A percentile compares a stretch with the other conserved stretches of the same genome.
phyloP scores from a whole-genome alignment of 2,329 filamentous ascomycete species.

The Phoma sp. region DNA sequence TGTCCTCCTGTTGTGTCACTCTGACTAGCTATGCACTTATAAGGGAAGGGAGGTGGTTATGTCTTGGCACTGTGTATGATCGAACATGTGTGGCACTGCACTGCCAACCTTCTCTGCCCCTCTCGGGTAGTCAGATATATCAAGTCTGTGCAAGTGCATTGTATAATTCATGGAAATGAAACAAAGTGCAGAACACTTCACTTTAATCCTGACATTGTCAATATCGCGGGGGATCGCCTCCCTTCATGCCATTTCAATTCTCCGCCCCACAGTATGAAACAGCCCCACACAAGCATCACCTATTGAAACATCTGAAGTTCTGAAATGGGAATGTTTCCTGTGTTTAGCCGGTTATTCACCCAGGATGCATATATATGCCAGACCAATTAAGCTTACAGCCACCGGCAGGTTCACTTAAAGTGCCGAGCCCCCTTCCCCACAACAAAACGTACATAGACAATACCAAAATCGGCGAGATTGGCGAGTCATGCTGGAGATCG shows the following conservation, averaged over 20 bases:
- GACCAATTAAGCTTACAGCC: slow-evolving; percentile 22
- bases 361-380: not conserved
- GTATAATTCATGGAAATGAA: too few relatives aligned
- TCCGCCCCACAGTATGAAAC: not conserved
- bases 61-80: not conserved
- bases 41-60: too few relatives aligned
- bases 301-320: not conserved
- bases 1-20: too few relatives aligned
- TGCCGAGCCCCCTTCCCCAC: slow-evolving; percentile 16
- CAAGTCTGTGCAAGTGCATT: too few relatives aligned
- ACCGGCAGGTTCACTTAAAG: slow-evolving; percentile 30
- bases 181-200: too few relatives aligned
- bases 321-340: not conserved
- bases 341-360: slow-evolving; percentile 14
- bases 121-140: too few relatives aligned
- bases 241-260: too few relatives aligned
- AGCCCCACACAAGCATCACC: not conserved
- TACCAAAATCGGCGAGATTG: not conserved
- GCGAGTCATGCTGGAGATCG: not conserved
- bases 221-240: too few relatives aligned
- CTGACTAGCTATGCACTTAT: too few relatives aligned
- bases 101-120: too few relatives aligned
- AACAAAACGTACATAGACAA: not conserved
- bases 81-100: not conserved
- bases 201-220: too few relatives aligned